Evolutionary conservation across 2,329 filamentous ascomycete species (phyloP).

Genomic region (Microdochium paspali): DNA sequence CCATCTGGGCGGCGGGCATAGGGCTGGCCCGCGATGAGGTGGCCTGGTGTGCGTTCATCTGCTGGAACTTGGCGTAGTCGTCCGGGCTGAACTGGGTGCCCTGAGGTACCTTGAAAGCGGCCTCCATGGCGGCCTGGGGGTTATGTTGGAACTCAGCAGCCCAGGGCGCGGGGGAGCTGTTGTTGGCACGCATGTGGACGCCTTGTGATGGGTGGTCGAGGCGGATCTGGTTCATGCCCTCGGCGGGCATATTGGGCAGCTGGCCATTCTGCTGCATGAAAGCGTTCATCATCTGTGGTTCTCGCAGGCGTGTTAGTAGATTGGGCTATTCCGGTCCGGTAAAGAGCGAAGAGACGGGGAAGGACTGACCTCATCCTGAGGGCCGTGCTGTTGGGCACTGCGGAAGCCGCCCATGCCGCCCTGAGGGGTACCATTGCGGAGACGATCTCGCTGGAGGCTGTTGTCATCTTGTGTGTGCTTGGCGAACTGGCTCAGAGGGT

Average conservation of each 20-base stretch:
- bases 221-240: slow-evolving; percentile 31
- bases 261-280: slow-evolving; percentile 74
- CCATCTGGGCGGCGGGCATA: slow-evolving; percentile 46
- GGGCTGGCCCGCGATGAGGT: slow-evolving; percentile 43
- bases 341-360: no score
- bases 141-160: slow-evolving; percentile 37
- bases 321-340: slow-evolving; percentile 2
- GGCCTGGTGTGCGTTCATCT: slow-evolving; percentile 49
- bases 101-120: slow-evolving; percentile 52
- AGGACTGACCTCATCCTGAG: slow-evolving; percentile 62
- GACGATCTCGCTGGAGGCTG: slow-evolving; percentile 81
- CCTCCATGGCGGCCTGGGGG: slow-evolving; percentile 60
- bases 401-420: slow-evolving; percentile 70
- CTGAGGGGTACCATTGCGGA: slow-evolving; percentile 66
- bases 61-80: slow-evolving; percentile 82
- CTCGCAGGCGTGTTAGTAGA: slow-evolving; percentile 2
- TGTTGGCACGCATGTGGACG: slow-evolving; percentile 41
- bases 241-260: slow-evolving; percentile 44
- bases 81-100: slow-evolving; percentile 63
- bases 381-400: slow-evolving; percentile 56
- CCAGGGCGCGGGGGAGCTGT: slow-evolving; percentile 45
- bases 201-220: slow-evolving; percentile 37
- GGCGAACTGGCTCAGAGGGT: slow-evolving; percentile 93
- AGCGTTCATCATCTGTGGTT: slow-evolving; percentile 74
- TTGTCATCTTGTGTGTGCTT: slow-evolving; percentile 97